Conservation (phyloP, 2,329 filamentous ascomycete species). For the Xylariales sp. region DNA sequence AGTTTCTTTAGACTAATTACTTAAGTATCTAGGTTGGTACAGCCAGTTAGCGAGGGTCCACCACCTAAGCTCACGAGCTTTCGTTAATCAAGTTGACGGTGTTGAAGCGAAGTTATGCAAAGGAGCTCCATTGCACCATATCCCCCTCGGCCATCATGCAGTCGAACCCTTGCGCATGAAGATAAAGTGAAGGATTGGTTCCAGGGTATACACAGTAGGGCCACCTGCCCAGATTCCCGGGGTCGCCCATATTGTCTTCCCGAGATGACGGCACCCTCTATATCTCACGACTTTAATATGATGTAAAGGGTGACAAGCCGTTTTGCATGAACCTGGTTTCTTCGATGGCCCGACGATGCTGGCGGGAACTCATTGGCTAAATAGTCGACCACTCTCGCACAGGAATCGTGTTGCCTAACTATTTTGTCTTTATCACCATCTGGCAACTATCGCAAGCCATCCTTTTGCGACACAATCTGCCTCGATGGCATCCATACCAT, state of each 20-base stretch:
- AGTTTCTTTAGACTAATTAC: too few species aligned
- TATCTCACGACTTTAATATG: not conserved
- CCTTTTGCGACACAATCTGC: not conserved
- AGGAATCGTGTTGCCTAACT: not conserved
- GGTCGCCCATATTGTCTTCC: not conserved
- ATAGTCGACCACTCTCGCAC: not conserved
- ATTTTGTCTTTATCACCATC: not conserved
- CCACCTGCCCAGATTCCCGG: slow-evolving; percentile 3
- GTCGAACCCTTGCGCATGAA: slow-evolving; percentile 5
- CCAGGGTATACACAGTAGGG: not conserved
- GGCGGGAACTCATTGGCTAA: not conserved
- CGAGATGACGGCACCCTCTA: not conserved
- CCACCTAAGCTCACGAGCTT: too few species aligned
- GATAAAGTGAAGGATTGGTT: not conserved
- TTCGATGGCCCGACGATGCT: not conserved
- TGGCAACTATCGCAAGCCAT: not conserved
- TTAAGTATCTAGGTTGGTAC: too few species aligned
- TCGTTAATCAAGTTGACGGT: not conserved
- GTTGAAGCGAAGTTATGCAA: not conserved
- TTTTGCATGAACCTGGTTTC: too few species aligned
- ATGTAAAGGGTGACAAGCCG: too few species aligned
- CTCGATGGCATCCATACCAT: slow-evolving; percentile 17
- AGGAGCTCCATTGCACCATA: not conserved
- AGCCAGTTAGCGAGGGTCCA: too few species aligned
- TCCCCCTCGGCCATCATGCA: slow-evolving; percentile 4